These are phyloP conservation scores for Blastobotrys arbuscula DNA, from an alignment of 1,139 yeast species.

Conservation along the genomic window DNA sequence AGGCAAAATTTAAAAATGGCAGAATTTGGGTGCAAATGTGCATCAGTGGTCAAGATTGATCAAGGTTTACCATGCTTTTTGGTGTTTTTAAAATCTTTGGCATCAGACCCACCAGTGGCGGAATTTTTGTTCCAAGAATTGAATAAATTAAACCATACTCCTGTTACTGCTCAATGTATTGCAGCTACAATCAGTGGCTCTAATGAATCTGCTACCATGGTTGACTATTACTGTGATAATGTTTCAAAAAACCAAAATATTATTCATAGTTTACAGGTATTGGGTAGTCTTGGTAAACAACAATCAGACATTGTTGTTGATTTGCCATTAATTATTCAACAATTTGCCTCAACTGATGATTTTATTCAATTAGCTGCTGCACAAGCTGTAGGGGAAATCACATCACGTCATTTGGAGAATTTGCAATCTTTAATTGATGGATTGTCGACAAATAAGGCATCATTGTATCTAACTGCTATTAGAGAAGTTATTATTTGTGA, in stretches of 20 bases:
- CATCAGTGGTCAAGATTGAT: not conserved
- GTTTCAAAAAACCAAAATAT: slow-evolving; percentile 4
- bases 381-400: slow-evolving; percentile 48
- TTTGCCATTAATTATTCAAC: slow-evolving; percentile 30
- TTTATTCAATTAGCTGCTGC: slow-evolving; percentile 45
- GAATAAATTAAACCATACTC: not conserved
- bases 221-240: not conserved
- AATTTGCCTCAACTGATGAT: slow-evolving; percentile 35
- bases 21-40: not conserved
- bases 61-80: not conserved
- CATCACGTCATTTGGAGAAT: slow-evolving; percentile 39
- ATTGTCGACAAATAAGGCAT: slow-evolving; percentile 27
- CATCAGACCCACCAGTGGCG: not conserved
- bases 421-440: slow-evolving; percentile 35
- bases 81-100: not conserved
- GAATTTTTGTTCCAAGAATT: not conserved
- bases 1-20: not conserved
- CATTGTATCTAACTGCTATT: slow-evolving; percentile 38
- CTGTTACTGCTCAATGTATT: not conserved
- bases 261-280: slow-evolving; percentile 20
- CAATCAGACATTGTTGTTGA: slow-evolving; percentile 27
- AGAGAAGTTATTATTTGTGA: slow-evolving; percentile 37
- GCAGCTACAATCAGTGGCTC: slow-evolving; percentile 3
- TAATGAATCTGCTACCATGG: not conserved
- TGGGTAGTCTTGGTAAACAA: slow-evolving; percentile 44